These are phyloP conservation scores for Penicillium mononematosum DNA, from an alignment of 495 filamentous ascomycete genomes.

Conservation along the genomic window DNA sequence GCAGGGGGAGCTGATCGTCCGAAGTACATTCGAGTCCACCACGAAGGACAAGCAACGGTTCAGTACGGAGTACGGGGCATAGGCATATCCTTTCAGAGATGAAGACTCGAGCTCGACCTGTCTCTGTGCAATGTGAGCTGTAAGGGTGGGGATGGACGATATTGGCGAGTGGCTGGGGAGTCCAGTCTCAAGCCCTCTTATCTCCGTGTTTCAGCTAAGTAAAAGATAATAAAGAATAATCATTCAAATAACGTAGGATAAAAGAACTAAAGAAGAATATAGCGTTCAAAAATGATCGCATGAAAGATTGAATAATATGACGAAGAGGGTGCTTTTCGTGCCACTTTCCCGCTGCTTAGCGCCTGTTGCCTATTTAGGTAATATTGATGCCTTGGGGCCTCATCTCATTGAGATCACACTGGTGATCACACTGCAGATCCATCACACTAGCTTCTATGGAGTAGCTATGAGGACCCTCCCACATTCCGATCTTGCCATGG, in stretches of 20 bases:
- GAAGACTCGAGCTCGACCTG: slow-evolving; percentile 3
- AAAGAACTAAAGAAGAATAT: neutral
- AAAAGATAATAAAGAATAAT: neutral
- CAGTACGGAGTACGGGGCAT: neutral
- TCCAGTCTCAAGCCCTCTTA: neutral
- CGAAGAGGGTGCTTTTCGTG: too few species aligned
- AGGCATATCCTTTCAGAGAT: neutral
- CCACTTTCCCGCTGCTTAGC: slow-evolving; percentile 1
- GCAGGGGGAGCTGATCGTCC: slow-evolving; percentile 22
- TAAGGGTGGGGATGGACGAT: slow-evolving; percentile 7
- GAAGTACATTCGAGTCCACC: slow-evolving; percentile 11
- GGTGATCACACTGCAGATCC: neutral
- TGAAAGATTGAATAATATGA: neutral
- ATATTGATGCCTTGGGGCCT: slow-evolving; percentile 2
- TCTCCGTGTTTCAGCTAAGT: neutral
- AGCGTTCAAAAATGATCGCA: neutral
- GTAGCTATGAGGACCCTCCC: neutral
- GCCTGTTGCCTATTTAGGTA: neutral
- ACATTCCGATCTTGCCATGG: neutral
- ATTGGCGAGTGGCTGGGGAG: slow-evolving; percentile 11
- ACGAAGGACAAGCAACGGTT: neutral
- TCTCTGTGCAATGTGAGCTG: slow-evolving; percentile 8
- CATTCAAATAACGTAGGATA: neutral
- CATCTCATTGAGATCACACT: neutral
- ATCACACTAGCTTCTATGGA: neutral